Conservation (phyloP, 495 filamentous ascomycete species). For the Paragyromitra xinjiangensis region DNA sequence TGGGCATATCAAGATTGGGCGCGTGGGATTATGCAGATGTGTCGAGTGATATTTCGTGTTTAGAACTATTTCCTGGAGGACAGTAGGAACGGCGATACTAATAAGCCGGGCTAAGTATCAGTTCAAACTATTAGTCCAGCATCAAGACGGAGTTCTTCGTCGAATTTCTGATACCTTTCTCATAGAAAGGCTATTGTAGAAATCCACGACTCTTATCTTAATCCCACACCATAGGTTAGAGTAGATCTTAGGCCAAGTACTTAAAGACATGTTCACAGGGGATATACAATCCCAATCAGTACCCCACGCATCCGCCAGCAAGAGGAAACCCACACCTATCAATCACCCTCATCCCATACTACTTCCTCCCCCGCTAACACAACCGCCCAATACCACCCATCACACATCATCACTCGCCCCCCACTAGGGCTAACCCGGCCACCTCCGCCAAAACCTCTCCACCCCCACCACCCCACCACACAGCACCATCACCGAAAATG, state of each 20-base stretch:
- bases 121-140: no score
- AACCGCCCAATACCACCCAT: not conserved
- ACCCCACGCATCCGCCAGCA: no score
- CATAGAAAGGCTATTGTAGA: not conserved
- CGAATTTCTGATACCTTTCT: not conserved
- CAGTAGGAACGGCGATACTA: not conserved
- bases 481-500: constrained; percentile 25
- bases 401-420: constrained; percentile 22
- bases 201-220: no score
- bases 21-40: not conserved
- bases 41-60: not conserved
- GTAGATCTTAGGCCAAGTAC: no score
- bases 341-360: not conserved
- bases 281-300: no score
- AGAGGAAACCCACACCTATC: not conserved
- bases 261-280: no score
- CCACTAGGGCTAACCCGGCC: not conserved
- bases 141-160: not conserved
- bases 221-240: not conserved
- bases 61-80: not conserved
- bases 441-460: constrained; percentile 6
- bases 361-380: not conserved
- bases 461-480: not conserved
- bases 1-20: not conserved
- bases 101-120: not conserved